Conservation (phyloP, 2,329 filamentous ascomycete genomes). For the Aureobasidium pullulans region DNA sequence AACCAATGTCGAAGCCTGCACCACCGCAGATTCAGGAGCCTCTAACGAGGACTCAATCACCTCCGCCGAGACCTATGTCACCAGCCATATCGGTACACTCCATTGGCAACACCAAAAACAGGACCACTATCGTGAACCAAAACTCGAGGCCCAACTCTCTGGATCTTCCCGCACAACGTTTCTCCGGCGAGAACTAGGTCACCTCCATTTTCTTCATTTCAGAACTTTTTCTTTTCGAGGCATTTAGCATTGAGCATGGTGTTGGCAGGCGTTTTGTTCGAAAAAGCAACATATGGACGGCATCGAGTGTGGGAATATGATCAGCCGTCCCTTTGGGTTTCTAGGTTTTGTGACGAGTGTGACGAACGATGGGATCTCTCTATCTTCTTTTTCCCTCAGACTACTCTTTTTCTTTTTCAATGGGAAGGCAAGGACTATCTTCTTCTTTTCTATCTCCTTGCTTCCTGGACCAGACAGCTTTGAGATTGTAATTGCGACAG, state of each 20-base stretch:
- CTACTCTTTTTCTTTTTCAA: too few relatives aligned
- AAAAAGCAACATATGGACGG: not conserved
- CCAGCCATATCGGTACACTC: slow-evolving; percentile 4
- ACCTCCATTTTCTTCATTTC: not conserved
- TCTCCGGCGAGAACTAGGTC: not conserved
- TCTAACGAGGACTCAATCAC: not conserved
- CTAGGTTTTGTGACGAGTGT: not conserved
- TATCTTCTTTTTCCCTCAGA: too few relatives aligned
- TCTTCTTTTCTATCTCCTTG: too few relatives aligned
- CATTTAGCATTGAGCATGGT: slow-evolving; percentile 8
- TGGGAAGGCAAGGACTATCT: too few relatives aligned
- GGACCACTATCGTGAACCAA: slow-evolving; percentile 8
- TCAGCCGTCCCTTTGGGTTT: too few relatives aligned
- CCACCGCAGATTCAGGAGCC: not conserved
- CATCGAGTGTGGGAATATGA: not conserved
- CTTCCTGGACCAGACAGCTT: too few relatives aligned
- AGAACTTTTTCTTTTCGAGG: not conserved
- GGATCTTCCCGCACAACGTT: not conserved
- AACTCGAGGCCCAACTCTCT: slow-evolving; percentile 8
- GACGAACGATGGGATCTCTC: not conserved
- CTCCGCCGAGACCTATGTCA: slow-evolving; percentile 1
- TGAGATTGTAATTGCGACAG: too few relatives aligned
- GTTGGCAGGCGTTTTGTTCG: slow-evolving; percentile 3
- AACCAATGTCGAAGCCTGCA: not conserved
- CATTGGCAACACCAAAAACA: not conserved